These are phyloP conservation scores for Leishmania lainsoni DNA, from an alignment of 208 protist species.

Conservation along the genomic window DNA sequence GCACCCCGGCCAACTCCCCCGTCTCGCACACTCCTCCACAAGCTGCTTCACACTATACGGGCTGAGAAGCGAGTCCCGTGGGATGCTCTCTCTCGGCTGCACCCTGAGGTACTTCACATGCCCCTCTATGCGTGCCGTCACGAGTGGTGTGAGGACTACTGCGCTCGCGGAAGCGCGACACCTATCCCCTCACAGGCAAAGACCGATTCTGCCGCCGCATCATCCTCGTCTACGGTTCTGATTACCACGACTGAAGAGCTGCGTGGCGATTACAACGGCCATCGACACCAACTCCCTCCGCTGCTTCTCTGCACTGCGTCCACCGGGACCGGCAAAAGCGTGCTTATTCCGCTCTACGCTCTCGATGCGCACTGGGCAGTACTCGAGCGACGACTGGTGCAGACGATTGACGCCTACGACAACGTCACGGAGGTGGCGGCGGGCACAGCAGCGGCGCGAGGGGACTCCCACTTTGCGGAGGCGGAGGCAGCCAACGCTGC, in stretches of 20 bases:
- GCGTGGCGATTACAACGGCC: neutral
- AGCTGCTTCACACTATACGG: slow-evolving; percentile 24
- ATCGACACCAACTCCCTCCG: slow-evolving; percentile 6
- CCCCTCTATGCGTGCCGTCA: slow-evolving; percentile 37
- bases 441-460: neutral
- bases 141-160: slow-evolving; percentile 35
- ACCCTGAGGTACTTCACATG: slow-evolving; percentile 32
- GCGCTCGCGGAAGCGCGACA: slow-evolving; percentile 19
- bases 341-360: slow-evolving; percentile 68
- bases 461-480: neutral
- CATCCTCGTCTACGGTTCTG: neutral
- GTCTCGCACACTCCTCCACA: slow-evolving; percentile 25
- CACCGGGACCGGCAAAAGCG: slow-evolving; percentile 78
- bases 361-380: slow-evolving; percentile 69
- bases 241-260: neutral
- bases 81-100: slow-evolving; percentile 14
- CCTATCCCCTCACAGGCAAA: neutral
- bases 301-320: slow-evolving; percentile 60
- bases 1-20: neutral
- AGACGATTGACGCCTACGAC: slow-evolving; percentile 32
- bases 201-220: neutral
- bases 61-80: slow-evolving; percentile 30
- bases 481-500: neutral
- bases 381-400: slow-evolving; percentile 35
- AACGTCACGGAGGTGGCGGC: neutral